These are phyloP conservation scores for Rhizoclosmatium sp. DNA, from an alignment of 192 early-diverging fungal species.

Conservation along the genomic window DNA sequence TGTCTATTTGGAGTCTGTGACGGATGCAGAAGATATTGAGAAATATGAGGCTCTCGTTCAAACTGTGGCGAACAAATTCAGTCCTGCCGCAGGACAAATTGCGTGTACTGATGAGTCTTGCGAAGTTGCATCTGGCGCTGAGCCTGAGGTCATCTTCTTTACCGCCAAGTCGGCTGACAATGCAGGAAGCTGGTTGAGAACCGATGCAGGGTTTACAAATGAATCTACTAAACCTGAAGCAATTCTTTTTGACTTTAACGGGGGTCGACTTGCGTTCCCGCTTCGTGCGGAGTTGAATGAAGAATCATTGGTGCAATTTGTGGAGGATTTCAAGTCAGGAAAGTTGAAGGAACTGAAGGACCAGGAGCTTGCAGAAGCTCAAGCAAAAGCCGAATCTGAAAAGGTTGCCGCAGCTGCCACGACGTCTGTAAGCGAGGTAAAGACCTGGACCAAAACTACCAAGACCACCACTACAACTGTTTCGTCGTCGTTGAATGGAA, in stretches of 20 bases:
- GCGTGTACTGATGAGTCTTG: slow-evolving; percentile 15
- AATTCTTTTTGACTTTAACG: not conserved
- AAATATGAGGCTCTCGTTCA: not conserved
- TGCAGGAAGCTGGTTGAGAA: not conserved
- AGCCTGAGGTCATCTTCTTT: slow-evolving; percentile 30
- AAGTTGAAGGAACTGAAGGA: slow-evolving; percentile 22
- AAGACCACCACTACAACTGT: not conserved
- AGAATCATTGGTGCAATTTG: slow-evolving; percentile 8
- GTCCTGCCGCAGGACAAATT: not conserved
- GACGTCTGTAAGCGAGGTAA: not conserved
- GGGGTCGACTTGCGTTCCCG: not conserved
- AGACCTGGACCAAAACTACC: not conserved
- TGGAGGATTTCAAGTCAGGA: slow-evolving; percentile 28
- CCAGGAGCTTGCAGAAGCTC: not conserved
- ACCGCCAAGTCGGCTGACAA: not conserved
- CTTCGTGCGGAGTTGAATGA: not conserved
- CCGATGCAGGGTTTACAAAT: not conserved
- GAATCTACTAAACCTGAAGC: not conserved
- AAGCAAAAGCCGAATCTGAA: not conserved
- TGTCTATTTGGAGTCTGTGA: not conserved
- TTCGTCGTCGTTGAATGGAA: not conserved
- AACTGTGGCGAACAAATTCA: not conserved
- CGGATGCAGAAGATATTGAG: not conserved
- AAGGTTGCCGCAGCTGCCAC: not conserved
- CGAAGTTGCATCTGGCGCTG: not conserved